Percentiles rank a stretch among this genome's conserved stretches.
phyloP scores from a whole-genome alignment of 1,284 basidiomycete species.

The Tilletia indica region DNA sequence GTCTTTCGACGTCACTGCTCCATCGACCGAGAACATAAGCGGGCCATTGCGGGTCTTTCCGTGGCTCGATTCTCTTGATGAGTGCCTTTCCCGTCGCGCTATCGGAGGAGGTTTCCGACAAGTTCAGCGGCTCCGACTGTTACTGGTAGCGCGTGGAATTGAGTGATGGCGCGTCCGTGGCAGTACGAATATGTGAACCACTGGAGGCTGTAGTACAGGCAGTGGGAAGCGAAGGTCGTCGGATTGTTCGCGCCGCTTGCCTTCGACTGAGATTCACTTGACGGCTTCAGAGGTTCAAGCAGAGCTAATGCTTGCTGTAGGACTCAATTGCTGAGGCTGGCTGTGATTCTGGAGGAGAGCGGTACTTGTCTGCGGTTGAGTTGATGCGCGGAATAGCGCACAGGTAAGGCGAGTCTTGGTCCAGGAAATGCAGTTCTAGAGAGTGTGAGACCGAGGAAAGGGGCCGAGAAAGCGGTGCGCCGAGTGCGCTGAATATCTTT shows the following conservation, averaged over 20 bases:
- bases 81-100: slow-evolving; percentile 31
- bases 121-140: slow-evolving; percentile 17
- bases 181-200: slow-evolving; percentile 53
- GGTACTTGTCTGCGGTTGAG: slow-evolving; percentile 8
- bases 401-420: slow-evolving; percentile 13
- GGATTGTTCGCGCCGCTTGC: neutral
- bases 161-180: slow-evolving; percentile 39
- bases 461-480: neutral
- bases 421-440: slow-evolving; percentile 12
- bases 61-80: slow-evolving; percentile 24
- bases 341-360: neutral
- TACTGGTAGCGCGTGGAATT: slow-evolving; percentile 35
- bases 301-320: slow-evolving; percentile 28
- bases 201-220: slow-evolving; percentile 44
- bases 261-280: neutral
- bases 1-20: slow-evolving; percentile 30
- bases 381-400: neutral
- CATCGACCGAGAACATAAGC: slow-evolving; percentile 35
- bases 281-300: slow-evolving; percentile 38
- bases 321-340: neutral
- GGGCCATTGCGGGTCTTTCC: slow-evolving; percentile 29
- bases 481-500: neutral
- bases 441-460: neutral
- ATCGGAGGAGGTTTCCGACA: slow-evolving; percentile 24
- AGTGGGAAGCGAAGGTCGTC: slow-evolving; percentile 17